Base-by-base conservation (phyloP, 1,139 yeast genomes). In the Nakaseomyces kungkrabaensis region DNA sequence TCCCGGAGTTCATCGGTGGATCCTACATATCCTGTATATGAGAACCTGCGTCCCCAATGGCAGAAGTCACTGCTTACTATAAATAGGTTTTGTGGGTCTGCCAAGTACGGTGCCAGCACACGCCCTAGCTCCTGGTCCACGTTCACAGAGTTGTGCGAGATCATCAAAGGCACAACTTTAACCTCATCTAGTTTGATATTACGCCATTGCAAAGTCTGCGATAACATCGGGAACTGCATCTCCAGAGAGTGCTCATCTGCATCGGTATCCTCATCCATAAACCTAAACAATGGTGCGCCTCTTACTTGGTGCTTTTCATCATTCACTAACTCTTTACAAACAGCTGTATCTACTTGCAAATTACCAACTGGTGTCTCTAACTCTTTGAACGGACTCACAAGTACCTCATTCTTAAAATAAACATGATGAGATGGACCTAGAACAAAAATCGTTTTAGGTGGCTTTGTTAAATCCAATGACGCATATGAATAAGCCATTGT, bases 391-490 rank as follows among this genome's bases (percentile, higher is more conserved):
- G 66, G 67, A 2, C 87, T 74, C 4, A 88, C 64, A 56, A 76
- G 71, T 0, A 82, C 89, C 26, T 74, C 74, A 40, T 77, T 75
- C 50, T 73, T 72, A 69, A 85, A 88, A 62, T 83, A 88, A n/a
- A 85, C 82, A 64, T 87, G 96, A 63, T 92, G 99, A 0, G 96
- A 85, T 0, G 99, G 98, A 0, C 98, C 97, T 59, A 92, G 67
- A 1, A 92, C 72, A 57, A 92, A 86, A 1, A 92, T 77, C 25
- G 94, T 71, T 57, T 80, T 76, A 5, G 46, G 37, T 47, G 49
- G 36, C 3, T 49, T 38, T 32, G 52, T 47, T 13, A 60, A 51
- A 60, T 87, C 95, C 77, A 95, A 77, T 0, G 79, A 78, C 5
- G 75, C 76, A 61, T 85, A 92, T 0, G 95, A 77, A 62, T 85